These are phyloP conservation scores for Tetradesmus obliquus DNA, from an alignment of 139 green algal genomes.

Conservation along the genomic window DNA sequence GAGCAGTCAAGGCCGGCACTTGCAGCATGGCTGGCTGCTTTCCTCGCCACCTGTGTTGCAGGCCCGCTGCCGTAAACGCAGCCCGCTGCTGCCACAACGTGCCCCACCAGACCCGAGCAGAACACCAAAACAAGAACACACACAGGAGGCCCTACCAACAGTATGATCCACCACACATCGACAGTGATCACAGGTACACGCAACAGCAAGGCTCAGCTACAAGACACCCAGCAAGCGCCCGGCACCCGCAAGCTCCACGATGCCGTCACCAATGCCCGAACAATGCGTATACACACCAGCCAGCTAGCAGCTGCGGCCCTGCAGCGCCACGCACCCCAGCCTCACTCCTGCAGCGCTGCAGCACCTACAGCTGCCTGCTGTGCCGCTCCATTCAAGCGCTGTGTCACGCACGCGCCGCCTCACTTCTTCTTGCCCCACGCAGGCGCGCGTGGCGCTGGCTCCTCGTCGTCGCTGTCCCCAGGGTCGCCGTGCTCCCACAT, in stretches of 20 bases:
- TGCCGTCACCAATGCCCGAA: neutral
- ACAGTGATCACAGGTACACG: neutral
- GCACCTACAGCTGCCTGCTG: neutral
- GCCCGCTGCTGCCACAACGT: neutral
- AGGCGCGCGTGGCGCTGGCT: constrained; percentile 21
- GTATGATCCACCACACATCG: neutral
- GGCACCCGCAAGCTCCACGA: neutral
- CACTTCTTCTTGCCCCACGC: constrained; percentile 20
- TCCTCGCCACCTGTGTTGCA: no score
- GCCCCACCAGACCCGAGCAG: neutral
- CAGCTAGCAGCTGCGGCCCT: neutral
- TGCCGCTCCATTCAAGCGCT: neutral
- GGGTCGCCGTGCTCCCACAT: constrained; percentile 92
- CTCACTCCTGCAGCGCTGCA: neutral
- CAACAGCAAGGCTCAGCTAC: neutral
- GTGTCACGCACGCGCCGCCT: neutral
- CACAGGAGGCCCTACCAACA: neutral
- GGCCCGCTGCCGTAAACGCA: no score
- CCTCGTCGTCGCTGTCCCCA: constrained; percentile 81
- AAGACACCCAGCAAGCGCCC: no score
- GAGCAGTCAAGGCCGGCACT: neutral
- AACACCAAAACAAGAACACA: neutral
- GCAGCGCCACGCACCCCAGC: neutral
- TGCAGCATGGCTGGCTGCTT: neutral
- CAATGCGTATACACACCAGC: neutral